Conservation (phyloP, 768 basidiomycete genomes). For the Fomitopsis serialis region DNA sequence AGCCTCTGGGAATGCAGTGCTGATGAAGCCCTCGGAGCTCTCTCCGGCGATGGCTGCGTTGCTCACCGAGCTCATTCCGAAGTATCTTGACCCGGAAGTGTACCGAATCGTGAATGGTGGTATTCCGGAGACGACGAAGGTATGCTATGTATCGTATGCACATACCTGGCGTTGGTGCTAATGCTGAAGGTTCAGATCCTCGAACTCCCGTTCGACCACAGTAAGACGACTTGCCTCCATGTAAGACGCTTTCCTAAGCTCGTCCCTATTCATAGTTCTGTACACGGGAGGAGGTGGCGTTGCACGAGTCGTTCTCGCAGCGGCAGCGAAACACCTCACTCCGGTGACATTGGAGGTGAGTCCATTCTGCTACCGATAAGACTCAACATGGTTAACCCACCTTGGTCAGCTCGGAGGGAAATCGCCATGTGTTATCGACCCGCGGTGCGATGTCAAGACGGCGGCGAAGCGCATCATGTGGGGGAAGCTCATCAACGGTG, state of each 20-base stretch:
- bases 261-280: constrained; percentile 3
- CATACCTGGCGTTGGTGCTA: not conserved
- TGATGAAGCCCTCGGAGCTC: constrained; percentile 76
- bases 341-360: constrained; percentile 56
- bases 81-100: constrained; percentile 68
- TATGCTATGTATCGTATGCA: constrained; percentile 10
- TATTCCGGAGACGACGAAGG: constrained; percentile 57
- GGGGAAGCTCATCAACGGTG: constrained; percentile 75
- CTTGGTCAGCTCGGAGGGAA: constrained; percentile 36
- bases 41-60: constrained; percentile 50
- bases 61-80: constrained; percentile 60
- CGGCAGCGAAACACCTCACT: constrained; percentile 72
- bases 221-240: constrained; percentile 26
- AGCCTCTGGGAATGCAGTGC: constrained; percentile 68
- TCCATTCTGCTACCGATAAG: constrained; percentile 26
- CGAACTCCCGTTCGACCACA: constrained; percentile 64
- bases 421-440: constrained; percentile 64
- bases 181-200: constrained; percentile 48
- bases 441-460: constrained; percentile 54
- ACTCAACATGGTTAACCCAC: constrained; percentile 36
- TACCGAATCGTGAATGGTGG: constrained; percentile 70
- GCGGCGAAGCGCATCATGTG: constrained; percentile 70
- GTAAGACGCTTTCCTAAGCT: not conserved
- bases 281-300: constrained; percentile 8
- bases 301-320: constrained; percentile 49